Conservation (phyloP, 345 rosid genomes). For the Gynandropsis gynandra region DNA sequence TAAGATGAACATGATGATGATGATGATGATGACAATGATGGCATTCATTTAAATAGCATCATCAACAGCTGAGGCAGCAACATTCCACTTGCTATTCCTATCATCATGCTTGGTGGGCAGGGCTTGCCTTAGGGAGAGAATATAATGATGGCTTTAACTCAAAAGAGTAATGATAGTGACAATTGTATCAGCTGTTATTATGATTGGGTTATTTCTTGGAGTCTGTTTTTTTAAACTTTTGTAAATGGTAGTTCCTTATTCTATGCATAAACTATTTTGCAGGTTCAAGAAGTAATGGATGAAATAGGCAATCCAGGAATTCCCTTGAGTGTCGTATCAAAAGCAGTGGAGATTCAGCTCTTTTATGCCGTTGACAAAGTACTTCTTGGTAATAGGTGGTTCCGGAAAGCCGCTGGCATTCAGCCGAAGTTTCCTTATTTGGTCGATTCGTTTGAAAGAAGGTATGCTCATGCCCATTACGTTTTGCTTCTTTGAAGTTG, state of each 20-base stretch:
- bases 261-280: conserved; percentile 12
- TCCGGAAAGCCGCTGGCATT: conserved; percentile 86
- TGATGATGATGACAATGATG: background rate
- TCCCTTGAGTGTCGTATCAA: conserved; percentile 83
- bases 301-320: conserved; percentile 80
- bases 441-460: conserved; percentile 88
- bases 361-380: conserved; percentile 71
- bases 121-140: too few relatives aligned
- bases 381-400: conserved; percentile 84
- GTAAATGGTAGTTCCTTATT: conserved; percentile 3
- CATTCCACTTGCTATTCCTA: conserved; percentile 4
- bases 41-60: background rate
- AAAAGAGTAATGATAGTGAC: background rate
- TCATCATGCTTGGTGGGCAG: conserved; percentile 1
- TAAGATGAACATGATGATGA: conserved; percentile 5
- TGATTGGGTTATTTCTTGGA: background rate
- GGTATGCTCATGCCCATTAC: conserved; percentile 34
- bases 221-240: background rate
- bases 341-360: conserved; percentile 92
- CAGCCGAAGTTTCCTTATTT: conserved; percentile 87
- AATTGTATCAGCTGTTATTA: too few relatives aligned
- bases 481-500: conserved; percentile 3
- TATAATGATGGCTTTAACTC: too few relatives aligned
- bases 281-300: conserved; percentile 94
- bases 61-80: background rate